Evolutionary conservation across 345 rosid species (phyloP), one percentile per base, ranked within the genome.

Genomic region (Erodium maritimum): DNA sequence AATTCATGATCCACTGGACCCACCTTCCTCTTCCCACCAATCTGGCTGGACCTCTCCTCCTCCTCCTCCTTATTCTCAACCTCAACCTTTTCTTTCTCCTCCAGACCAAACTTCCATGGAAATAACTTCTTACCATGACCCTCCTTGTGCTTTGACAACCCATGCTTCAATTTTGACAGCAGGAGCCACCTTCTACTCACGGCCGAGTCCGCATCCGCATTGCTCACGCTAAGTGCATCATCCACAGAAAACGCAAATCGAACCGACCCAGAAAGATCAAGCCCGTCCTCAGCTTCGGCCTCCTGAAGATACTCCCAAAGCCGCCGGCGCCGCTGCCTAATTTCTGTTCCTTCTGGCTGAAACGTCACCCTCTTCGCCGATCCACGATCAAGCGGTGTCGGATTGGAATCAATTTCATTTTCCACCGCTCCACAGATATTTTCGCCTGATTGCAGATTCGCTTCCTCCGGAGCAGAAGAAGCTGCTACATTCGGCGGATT

Each of bases 191-290:
- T 81, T 63, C 77, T 83, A 60, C 86, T 86, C 25, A 69, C 88
- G 2, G 86, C 82, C 12, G 90, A 72, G 23, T 76, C 87, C 0
- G 80, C 81, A 69, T 76, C 87, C 0, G 79, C 81, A 72, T 76
- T 81, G 76, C 80, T 80, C 50, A 76, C 88, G 56, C 77, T 76
- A 56, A 86, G 73, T 4, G 91, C 89, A 68, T 91, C 99, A 57
- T 91, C 91, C 14, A 89, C 86, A 0, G 95, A 88, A 71, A 91
- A 91, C 2, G 96, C 91, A 63, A 91, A 91, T 65, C 99, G 77
- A 46, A 79, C 94, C 0, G 99, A 85, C 53, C 99, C 99, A 2
- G 99, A 86, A 63, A 91, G 91, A 78, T 91, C 96, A 68, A 89
- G 77, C 23, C 95, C 96, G 42, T 91, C 96, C 66, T 89, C 94